Evolutionary conservation across 2,329 filamentous ascomycete genomes (phyloP), one percentile per base, ranked within the genome.

Genomic region (Colletotrichum paranaense): DNA sequence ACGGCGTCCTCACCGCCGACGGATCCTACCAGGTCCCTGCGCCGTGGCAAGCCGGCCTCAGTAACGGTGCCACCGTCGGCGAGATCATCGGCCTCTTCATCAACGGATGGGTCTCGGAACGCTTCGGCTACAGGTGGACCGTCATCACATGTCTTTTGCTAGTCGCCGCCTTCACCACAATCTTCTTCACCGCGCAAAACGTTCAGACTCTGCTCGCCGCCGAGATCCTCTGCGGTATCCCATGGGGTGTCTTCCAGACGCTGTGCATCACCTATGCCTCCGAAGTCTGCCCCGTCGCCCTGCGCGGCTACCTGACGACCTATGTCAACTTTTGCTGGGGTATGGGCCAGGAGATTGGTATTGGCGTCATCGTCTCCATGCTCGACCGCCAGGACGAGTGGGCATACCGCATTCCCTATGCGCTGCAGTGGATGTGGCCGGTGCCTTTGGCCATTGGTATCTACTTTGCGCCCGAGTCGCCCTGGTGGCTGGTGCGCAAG

Each of bases 371-470:
- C 78, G 91, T 90, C 79, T 86, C 88, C 75, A 92, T 94, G 86
- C 83, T 93, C 49, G 83, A 87, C 78, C 88, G 92, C 57, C 80
- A 88, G 5, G 92, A 94, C 76, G 86, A 94, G 80, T 93, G 91
- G 91, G 89, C 90, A 0, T 93, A 92, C 81, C 87, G 91, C 58
- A 92, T 93, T 68, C 92, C 93, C 1, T 94, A 92, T 76, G 92
- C 89, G 1, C 84, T 94, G 53, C 93, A 95, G 83, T 95, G 93
- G 92, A 93, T 94, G 85, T 94, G 92, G 92, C 92, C 92, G 0
- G 80, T 92, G 7, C 92, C 92, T 2, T 85, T 94, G 8, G 86
- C 91, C 59, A 82, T 93, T 67, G 92, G 90, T 73, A 90, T 94
- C 76, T 89, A 83, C 77, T 90, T 93, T 69, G 92, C 92, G 0